phyloP scores from a whole-genome alignment of 768 basidiomycete species.

The Lactarius pseudohatsudake region DNA sequence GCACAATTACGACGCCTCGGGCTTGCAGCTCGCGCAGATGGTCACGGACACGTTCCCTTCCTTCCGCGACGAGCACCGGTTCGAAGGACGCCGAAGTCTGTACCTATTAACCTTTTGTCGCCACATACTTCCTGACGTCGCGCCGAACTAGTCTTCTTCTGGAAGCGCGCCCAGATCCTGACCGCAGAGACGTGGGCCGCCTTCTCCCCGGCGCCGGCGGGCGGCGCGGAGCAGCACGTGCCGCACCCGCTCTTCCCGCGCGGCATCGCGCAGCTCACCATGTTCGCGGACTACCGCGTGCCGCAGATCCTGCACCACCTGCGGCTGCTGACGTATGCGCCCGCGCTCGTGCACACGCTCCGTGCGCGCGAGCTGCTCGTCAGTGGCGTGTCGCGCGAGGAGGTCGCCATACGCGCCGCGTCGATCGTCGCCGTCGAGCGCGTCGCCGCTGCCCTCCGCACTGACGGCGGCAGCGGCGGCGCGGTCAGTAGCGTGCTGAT shows the following conservation, averaged over 20 bases:
- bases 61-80: constrained; percentile 29
- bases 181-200: constrained; percentile 93
- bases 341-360: constrained; percentile 54
- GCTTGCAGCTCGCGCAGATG: constrained; percentile 29
- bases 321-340: constrained; percentile 69
- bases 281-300: constrained; percentile 94
- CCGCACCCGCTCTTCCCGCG: constrained; percentile 75
- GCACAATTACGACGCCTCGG: constrained; percentile 22
- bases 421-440: constrained; percentile 80
- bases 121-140: too few relatives aligned
- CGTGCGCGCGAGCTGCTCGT: constrained; percentile 44
- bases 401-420: constrained; percentile 75
- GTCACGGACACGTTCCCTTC: constrained; percentile 30
- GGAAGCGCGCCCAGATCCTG: constrained; percentile 91
- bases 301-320: constrained; percentile 90
- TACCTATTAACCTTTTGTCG: background rate
- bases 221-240: constrained; percentile 12
- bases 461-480: constrained; percentile 13
- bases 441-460: constrained; percentile 50
- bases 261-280: constrained; percentile 69
- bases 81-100: constrained; percentile 50
- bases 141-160: constrained; percentile 59
- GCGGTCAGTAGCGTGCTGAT: constrained; percentile 74
- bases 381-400: constrained; percentile 58
- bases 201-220: constrained; percentile 53